Evolutionary conservation across 768 basidiomycete genomes (phyloP), one percentile per base, ranked within the genome.

Genomic region (Naganishia onofrii): DNA sequence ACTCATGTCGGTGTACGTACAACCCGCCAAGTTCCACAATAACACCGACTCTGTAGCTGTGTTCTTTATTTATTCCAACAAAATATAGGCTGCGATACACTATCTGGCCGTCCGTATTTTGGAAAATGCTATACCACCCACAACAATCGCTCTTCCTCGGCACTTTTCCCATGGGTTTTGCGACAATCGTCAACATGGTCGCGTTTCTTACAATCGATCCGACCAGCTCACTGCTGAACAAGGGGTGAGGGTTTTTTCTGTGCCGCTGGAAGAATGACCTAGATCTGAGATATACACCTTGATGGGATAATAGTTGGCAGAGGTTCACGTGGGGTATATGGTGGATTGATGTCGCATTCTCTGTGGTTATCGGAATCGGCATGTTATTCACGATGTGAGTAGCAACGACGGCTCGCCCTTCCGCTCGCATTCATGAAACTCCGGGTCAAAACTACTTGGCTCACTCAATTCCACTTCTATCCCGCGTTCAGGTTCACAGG

Each of bases 341-440:
- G 89, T 90, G 88, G 89, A 54, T 87, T 46, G 87, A 89, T 71
- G 81, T 86, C 0, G 80, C 80, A 0, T 66, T 89, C 12, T 87
- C 89, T 0, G 73, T 87, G 19, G 19, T 85, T 31, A 87, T 87
- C 73, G 86, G 84, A 66, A 87, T 88, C 82, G 85, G 86, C 9
- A 82, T 87, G 51, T 75, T 89, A 0, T 87, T 90, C 73, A 77
- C 85, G 64, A 90, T 91, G 90, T 90, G 70, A 66, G 87, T 82
- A 21, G 1, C 60, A 26, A 4, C n/a, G 3, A 5, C 19, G 8
- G 6, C 8, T 3, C 15, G 1, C 7, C 3, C 29, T 26, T 31
- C 28, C 29, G n/a, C n/a, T n/a, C n/a, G n/a, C n/a, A n/a, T n/a
- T 34, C 29, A 15, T 34, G 34, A 2, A 7, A 9, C 54, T 17